phyloP scores from a whole-genome alignment of 1,284 basidiomycete species.

The Apiotrichum mycotoxinovorans region DNA sequence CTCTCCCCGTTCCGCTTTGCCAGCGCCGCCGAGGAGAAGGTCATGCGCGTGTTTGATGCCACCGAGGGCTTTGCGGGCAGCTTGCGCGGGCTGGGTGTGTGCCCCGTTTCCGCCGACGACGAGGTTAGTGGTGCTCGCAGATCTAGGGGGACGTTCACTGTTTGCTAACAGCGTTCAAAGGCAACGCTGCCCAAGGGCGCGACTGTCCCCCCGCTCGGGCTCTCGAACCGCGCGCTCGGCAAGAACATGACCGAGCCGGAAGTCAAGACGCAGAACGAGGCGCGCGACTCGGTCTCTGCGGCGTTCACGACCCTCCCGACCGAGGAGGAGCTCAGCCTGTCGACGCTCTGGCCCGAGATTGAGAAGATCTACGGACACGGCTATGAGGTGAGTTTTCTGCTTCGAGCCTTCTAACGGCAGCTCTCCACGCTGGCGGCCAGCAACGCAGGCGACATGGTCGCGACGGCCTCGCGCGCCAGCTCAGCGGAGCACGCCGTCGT shows the following conservation, averaged over 20 bases:
- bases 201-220: constrained; percentile 68
- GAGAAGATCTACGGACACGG: constrained; percentile 98
- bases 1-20: constrained; percentile 71
- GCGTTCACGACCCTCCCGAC: constrained; percentile 51
- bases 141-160: not conserved
- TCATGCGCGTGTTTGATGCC: constrained; percentile 83
- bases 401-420: too few species aligned
- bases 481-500: constrained; percentile 83
- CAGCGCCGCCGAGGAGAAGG: constrained; percentile 89
- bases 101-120: constrained; percentile 11
- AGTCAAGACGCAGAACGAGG: constrained; percentile 32
- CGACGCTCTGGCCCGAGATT: constrained; percentile 92
- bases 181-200: constrained; percentile 54
- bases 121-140: constrained; percentile 6
- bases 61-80: constrained; percentile 70
- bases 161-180: too few species aligned
- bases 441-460: constrained; percentile 66
- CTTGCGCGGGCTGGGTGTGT: constrained; percentile 52
- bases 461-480: constrained; percentile 87
- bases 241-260: constrained; percentile 51
- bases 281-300: constrained; percentile 46
- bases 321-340: constrained; percentile 64
- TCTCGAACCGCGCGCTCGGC: constrained; percentile 72
- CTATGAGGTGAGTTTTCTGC: constrained; percentile 67
- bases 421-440: constrained; percentile 74